Evolutionary conservation across 495 filamentous ascomycete genomes (phyloP).

Genomic region (Neurospora sp.): DNA sequence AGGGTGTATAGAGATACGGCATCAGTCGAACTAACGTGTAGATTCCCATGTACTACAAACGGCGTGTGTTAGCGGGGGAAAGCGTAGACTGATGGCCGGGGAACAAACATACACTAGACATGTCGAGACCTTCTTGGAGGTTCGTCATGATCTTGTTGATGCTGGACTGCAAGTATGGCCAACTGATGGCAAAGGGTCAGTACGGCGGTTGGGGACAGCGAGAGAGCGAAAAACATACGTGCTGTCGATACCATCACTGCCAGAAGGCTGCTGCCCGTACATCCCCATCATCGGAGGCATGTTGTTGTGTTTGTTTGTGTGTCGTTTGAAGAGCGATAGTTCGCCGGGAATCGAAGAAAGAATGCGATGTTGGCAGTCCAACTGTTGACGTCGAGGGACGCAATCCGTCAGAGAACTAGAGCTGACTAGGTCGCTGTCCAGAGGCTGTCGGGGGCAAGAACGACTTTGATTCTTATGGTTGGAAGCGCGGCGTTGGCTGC

Average conservation of each 20-base stretch:
- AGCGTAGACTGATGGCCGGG: not conserved
- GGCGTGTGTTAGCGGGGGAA: conserved; percentile 3
- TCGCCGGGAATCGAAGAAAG: not conserved
- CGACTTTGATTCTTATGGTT: not conserved
- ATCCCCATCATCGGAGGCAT: conserved; percentile 24
- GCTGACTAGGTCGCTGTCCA: not conserved
- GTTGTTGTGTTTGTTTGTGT: not conserved
- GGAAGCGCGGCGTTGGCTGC: not conserved
- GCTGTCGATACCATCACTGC: conserved; percentile 71
- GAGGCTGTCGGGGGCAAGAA: not conserved
- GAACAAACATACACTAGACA: conserved; percentile 58
- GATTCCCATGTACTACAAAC: conserved; percentile 75
- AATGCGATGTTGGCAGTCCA: not conserved
- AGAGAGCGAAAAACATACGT: conserved; percentile 50
- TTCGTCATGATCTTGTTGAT: conserved; percentile 89
- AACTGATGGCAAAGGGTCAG: conserved; percentile 41
- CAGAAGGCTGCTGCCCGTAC: conserved; percentile 39
- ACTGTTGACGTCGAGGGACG: not conserved
- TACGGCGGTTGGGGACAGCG: not conserved
- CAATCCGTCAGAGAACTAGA: not conserved
- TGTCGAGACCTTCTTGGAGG: conserved; percentile 83
- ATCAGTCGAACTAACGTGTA: conserved; percentile 61
- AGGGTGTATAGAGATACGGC: not conserved
- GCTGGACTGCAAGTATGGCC: conserved; percentile 77
- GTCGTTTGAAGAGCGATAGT: not conserved